Percentiles rank a stretch among this genome's conserved stretches.
phyloP scores from a whole-genome alignment of 352 stramenopile species.

The Phytophthora citricola region DNA sequence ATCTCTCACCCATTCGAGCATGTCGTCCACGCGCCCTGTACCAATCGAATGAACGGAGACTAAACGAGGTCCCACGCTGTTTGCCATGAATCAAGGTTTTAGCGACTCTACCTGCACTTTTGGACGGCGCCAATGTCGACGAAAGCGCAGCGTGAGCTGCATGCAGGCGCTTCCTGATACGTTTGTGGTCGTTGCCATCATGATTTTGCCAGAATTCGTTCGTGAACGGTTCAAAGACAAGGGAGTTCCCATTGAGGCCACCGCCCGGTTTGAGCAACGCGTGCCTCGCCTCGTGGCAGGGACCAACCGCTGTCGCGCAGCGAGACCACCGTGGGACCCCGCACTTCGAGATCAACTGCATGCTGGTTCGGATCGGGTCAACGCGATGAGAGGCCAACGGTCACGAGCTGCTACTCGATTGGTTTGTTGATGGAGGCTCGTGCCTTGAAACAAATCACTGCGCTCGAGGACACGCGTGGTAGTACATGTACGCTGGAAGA shows the following conservation, averaged over 20 bases:
- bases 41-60: conserved; percentile 21
- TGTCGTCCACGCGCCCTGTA: conserved; percentile 22
- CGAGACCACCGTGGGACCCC: conserved; percentile 32
- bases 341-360: conserved; percentile 22
- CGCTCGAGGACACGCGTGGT: conserved; percentile 25
- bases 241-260: background rate
- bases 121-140: conserved; percentile 2
- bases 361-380: conserved; percentile 15
- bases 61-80: conserved; percentile 6
- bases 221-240: conserved; percentile 12
- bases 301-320: conserved; percentile 26
- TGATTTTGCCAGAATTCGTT: background rate
- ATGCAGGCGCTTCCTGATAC: conserved; percentile 4
- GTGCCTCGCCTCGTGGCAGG: conserved; percentile 30
- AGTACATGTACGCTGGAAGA: conserved; percentile 16
- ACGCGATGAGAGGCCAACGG: conserved; percentile 18
- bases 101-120: conserved; percentile 12
- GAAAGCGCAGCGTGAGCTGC: conserved; percentile 1
- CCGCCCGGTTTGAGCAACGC: conserved; percentile 26
- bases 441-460: conserved; percentile 33
- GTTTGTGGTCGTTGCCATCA: conserved; percentile 10
- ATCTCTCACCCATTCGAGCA: conserved; percentile 17
- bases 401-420: conserved; percentile 8
- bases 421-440: conserved; percentile 18
- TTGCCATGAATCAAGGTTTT: conserved; percentile 11